Evolutionary conservation across 2,329 filamentous ascomycete species (phyloP), one percentile per base, ranked within the genome.

Genomic region (Verticillium dahliae): DNA sequence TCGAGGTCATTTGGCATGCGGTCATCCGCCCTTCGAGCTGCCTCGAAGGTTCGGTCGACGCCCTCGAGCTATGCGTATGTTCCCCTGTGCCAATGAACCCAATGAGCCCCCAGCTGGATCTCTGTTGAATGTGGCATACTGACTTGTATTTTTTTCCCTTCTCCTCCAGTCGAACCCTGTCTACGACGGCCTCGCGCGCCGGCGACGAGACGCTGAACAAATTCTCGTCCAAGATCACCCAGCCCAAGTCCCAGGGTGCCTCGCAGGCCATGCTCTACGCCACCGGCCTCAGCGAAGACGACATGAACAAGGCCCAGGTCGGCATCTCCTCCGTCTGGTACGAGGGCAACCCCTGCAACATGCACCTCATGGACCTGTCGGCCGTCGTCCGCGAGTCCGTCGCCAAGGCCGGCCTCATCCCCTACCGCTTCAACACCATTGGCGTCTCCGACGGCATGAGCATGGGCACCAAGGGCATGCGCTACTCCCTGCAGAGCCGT

Each of bases 251-350:
- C 38, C 95, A 99, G 81, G 95, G 95, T 68, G 95, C 96, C 61
- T 98, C 95, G 52, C 95, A 99, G 81, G 95, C 96, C 66, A 99
- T 99, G 96, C 84, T 99, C 62, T 99, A 97, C 81, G 95, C 91
- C 68, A 97, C 94, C 1, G 96, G 96, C 60, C 81, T 99, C 70
- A 86, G 80, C 52, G 91, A 96, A 72, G 83, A 84, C 61, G 93
- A 97, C 76, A 91, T 98, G 88, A 89, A 90, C 80, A 99, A 98
- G 81, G 90, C 95, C 33, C 96, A 99, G 81, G 89, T 99, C 69
- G 95, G 95, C 68, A 98, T 99, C 74, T 96, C 94, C 52, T 97
- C 93, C 6, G 93, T 98, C 64, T 99, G 95, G 95, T 97, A 94
- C 79, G 90, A 92, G 69, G 95, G 95, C 62, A 99, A 99, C 79